These are phyloP conservation scores for Psilocybe tampanensis DNA, from an alignment of 768 basidiomycete species.

Conservation along the genomic window DNA sequence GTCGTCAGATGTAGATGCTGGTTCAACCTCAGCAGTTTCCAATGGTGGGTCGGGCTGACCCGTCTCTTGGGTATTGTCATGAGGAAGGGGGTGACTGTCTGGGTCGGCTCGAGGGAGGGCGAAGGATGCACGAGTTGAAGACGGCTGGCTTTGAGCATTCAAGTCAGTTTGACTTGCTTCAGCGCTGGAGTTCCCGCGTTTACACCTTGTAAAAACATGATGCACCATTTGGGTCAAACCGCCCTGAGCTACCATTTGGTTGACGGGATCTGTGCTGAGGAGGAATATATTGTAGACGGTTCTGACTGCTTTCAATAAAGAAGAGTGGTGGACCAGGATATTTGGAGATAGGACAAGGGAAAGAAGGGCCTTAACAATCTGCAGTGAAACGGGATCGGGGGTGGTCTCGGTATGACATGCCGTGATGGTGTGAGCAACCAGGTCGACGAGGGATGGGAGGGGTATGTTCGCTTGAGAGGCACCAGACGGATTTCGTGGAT, in stretches of 20 bases:
- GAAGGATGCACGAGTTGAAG: conserved; percentile 20
- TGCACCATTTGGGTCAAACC: conserved; percentile 98
- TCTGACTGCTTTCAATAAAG: conserved; percentile 91
- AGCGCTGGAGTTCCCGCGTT: conserved; percentile 30
- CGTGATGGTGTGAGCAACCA: conserved; percentile 94
- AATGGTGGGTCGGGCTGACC: not conserved
- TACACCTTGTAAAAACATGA: conserved; percentile 89
- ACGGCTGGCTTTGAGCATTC: conserved; percentile 5
- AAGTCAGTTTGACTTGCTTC: conserved; percentile 10
- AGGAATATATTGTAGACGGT: conserved; percentile 99
- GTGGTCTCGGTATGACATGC: conserved; percentile 87
- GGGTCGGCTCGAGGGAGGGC: conserved; percentile 8
- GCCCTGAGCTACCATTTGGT: conserved; percentile 98
- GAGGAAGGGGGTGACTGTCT: not conserved
- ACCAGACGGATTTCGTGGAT: conserved; percentile 43
- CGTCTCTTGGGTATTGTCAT: not conserved
- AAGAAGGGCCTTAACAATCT: conserved; percentile 95
- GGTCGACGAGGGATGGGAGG: conserved; percentile 82
- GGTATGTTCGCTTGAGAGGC: conserved; percentile 52
- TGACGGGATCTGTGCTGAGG: conserved; percentile 85
- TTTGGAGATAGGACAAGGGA: conserved; percentile 86
- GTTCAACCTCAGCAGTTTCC: not conserved
- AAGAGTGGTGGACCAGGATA: conserved; percentile 91
- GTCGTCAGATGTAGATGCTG: not conserved
- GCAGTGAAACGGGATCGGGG: conserved; percentile 89